These are phyloP conservation scores for Aspergillus unguis DNA, from an alignment of 2,329 filamentous ascomycete genomes.

Conservation along the genomic window DNA sequence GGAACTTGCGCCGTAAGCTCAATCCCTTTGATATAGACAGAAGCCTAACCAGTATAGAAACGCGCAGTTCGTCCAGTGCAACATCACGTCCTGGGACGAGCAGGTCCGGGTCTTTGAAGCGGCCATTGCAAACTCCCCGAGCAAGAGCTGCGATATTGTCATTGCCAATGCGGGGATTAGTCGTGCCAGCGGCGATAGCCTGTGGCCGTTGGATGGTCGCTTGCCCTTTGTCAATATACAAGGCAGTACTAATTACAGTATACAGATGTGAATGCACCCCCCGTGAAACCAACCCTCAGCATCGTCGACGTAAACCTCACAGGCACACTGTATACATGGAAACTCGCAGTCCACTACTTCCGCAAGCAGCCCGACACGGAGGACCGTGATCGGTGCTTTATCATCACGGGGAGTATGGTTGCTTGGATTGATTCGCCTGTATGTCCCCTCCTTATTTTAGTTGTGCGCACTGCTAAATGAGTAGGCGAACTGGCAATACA, in stretches of 20 bases:
- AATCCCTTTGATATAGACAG: too few species aligned
- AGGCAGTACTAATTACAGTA: neutral
- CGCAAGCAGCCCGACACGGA: constrained; percentile 36
- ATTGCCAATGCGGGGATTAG: constrained; percentile 49
- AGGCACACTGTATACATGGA: constrained; percentile 47
- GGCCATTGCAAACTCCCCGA: constrained; percentile 36
- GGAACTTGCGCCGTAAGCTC: constrained; percentile 30
- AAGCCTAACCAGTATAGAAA: constrained; percentile 3
- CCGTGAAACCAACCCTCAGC: constrained; percentile 40
- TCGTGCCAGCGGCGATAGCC: constrained; percentile 31
- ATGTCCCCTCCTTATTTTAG: neutral
- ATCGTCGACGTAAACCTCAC: constrained; percentile 43
- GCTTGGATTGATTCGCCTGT: constrained; percentile 47
- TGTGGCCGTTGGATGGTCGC: constrained; percentile 39
- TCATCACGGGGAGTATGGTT: constrained; percentile 50
- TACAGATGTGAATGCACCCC: constrained; percentile 15
- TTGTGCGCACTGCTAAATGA: too few species aligned
- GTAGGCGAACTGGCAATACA: constrained; percentile 41
- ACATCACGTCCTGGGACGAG: constrained; percentile 45
- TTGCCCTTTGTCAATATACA: neutral
- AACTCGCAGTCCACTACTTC: constrained; percentile 49
- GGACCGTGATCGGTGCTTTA: constrained; percentile 47
- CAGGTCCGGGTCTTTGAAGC: constrained; percentile 43
- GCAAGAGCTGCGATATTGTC: constrained; percentile 45
- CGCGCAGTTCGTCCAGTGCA: constrained; percentile 40